Evolutionary conservation across 495 filamentous ascomycete species (phyloP).

Genomic region (Choiromyces venosus): DNA sequence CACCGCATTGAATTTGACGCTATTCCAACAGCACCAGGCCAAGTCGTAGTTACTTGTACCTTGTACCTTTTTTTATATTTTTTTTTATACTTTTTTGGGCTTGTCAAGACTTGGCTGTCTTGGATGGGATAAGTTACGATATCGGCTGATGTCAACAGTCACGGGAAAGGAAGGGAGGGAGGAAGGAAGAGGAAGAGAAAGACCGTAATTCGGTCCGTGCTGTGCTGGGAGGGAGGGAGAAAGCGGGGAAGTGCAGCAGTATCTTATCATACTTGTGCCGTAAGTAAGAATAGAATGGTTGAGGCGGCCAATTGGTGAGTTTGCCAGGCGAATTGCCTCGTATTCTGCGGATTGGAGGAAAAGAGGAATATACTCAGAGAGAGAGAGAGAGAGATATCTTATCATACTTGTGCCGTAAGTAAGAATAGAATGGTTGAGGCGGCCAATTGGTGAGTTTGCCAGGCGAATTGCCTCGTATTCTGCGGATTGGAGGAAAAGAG

Average conservation of each 20-base stretch:
- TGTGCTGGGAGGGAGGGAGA: background rate
- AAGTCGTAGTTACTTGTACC: background rate
- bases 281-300: too few species aligned
- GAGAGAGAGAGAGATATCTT: background rate
- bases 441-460: background rate
- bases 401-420: too few species aligned
- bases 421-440: background rate
- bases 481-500: too few species aligned
- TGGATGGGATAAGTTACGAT: slow-evolving; percentile 1
- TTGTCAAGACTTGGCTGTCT: background rate
- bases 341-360: too few species aligned
- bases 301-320: background rate
- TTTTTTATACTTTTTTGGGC: background rate
- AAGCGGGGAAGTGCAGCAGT: background rate
- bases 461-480: too few species aligned
- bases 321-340: too few species aligned
- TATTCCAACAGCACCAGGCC: too few species aligned
- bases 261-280: too few species aligned
- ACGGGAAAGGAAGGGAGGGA: background rate
- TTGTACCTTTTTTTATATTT: background rate
- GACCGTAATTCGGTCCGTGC: background rate
- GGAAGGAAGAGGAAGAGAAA: background rate
- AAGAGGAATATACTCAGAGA: too few species aligned
- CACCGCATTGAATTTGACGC: too few species aligned
- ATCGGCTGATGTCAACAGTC: slow-evolving; percentile 1